phyloP scores from a whole-genome alignment of 495 filamentous ascomycete species.

The Chaetomidium leptoderma region DNA sequence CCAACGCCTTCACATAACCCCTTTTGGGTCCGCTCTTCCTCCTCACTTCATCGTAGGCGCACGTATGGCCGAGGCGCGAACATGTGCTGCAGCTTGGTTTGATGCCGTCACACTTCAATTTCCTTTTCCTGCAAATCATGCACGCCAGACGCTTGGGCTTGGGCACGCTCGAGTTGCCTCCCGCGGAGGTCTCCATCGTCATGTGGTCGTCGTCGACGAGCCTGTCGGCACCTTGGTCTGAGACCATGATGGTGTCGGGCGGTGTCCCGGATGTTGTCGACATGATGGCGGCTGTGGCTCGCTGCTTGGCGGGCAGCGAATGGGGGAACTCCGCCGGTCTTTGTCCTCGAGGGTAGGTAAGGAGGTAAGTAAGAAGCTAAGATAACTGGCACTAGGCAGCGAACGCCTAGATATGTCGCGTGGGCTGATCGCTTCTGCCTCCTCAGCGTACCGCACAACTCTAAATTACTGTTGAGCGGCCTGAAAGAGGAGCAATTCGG shows the following conservation, averaged over 20 bases:
- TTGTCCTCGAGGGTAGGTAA: too few relatives aligned
- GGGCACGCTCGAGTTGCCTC: constrained; percentile 60
- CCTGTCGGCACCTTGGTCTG: constrained; percentile 34
- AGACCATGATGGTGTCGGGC: constrained; percentile 35
- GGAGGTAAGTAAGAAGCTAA: too few relatives aligned
- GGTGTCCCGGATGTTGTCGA: constrained; percentile 39
- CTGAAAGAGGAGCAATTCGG: not conserved
- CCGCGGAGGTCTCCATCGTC: constrained; percentile 33
- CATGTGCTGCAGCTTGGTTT: constrained; percentile 92
- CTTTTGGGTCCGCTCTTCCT: constrained; percentile 98
- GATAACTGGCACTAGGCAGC: not conserved
- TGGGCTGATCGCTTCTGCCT: not conserved
- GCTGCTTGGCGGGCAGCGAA: not conserved
- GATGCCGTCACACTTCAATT: constrained; percentile 73
- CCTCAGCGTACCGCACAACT: not conserved
- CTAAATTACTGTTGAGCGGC: not conserved
- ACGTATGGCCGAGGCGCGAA: constrained; percentile 79
- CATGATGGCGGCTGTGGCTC: too few relatives aligned
- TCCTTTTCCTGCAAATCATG: constrained; percentile 89
- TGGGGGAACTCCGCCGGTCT: not conserved
- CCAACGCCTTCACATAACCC: constrained; percentile 95
- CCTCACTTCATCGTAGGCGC: constrained; percentile 91
- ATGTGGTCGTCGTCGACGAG: constrained; percentile 29
- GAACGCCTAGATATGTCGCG: not conserved
- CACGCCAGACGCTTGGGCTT: constrained; percentile 95